phyloP scores from a whole-genome alignment of 2,329 filamentous ascomycete species.

The Pleomassaria siparia region DNA sequence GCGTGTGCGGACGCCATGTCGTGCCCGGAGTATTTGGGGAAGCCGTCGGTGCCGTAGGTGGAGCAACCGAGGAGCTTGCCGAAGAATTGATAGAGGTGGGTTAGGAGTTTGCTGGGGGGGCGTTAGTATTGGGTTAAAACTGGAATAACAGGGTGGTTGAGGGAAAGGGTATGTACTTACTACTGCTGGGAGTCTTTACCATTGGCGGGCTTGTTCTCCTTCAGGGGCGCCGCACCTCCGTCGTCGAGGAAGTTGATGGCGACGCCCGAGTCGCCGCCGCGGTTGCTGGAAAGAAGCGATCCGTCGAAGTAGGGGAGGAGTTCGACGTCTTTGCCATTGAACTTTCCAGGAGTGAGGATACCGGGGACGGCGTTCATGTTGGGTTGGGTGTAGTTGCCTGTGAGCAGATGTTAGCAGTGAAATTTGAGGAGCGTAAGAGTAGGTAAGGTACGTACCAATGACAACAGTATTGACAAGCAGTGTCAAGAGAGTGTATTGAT shows the following conservation, averaged over 20 bases:
- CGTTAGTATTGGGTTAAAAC: background rate
- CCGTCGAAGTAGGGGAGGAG: conserved; percentile 63
- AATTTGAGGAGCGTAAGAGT: background rate
- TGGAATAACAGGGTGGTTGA: background rate
- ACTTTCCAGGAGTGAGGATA: conserved; percentile 56
- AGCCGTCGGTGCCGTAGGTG: conserved; percentile 36
- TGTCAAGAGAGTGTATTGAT: conserved; percentile 59
- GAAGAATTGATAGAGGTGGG: conserved; percentile 65
- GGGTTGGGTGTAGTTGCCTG: conserved; percentile 55
- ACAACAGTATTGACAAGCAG: conserved; percentile 64
- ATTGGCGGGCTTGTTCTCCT: conserved; percentile 58
- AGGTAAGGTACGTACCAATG: conserved; percentile 47
- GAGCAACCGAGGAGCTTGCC: conserved; percentile 54
- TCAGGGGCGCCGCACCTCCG: conserved; percentile 58
- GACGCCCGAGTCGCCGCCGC: conserved; percentile 47
- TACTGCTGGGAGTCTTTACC: conserved; percentile 57
- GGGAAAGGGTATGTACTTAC: conserved; percentile 45
- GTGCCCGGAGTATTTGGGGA: conserved; percentile 52
- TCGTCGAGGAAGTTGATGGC: conserved; percentile 64
- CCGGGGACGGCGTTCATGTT: conserved; percentile 59
- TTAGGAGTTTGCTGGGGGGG: conserved; percentile 57
- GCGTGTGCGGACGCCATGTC: conserved; percentile 59
- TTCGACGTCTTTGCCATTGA: conserved; percentile 56
- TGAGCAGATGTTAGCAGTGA: background rate
- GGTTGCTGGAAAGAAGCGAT: conserved; percentile 56